Percentiles rank a stretch among this genome's conserved stretches.
phyloP scores from a whole-genome alignment of 2,329 filamentous ascomycete species.

The Pezicula radicicola region DNA sequence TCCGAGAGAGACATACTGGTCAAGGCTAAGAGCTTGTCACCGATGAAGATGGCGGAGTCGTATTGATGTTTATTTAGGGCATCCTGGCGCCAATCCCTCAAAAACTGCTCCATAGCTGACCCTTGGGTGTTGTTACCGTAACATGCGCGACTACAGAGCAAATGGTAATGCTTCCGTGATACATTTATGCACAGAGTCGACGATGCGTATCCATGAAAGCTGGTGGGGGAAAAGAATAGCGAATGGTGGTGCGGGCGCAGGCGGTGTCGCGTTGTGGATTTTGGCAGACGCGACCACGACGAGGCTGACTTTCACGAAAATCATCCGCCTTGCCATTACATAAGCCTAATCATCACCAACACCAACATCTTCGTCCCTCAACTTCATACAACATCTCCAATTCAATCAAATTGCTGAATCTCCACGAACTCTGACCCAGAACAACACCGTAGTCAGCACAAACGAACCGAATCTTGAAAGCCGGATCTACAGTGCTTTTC shows the following conservation, averaged over 20 bases:
- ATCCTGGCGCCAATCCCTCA: conserved; percentile 93
- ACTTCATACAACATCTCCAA: neutral
- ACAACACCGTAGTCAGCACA: too few relatives aligned
- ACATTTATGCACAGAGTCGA: too few relatives aligned
- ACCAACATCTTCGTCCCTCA: too few relatives aligned
- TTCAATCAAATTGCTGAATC: neutral
- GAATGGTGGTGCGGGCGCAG: neutral
- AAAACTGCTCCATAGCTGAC: conserved; percentile 77
- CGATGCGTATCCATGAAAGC: too few relatives aligned
- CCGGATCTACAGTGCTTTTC: neutral
- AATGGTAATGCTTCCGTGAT: too few relatives aligned
- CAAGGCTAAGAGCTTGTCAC: conserved; percentile 91
- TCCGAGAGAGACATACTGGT: conserved; percentile 63
- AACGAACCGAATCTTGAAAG: neutral
- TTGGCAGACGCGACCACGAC: neutral
- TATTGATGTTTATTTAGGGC: conserved; percentile 95
- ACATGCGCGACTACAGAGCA: too few relatives aligned
- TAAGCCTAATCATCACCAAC: neutral
- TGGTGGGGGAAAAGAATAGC: too few relatives aligned
- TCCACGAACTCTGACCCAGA: neutral
- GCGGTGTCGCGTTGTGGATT: neutral
- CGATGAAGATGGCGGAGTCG: conserved; percentile 94
- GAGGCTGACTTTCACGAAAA: neutral
- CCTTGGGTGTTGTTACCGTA: too few relatives aligned
- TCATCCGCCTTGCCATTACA: neutral